Percentiles rank a stretch among this genome's conserved stretches.
phyloP scores from a whole-genome alignment of 1,284 basidiomycete genomes.

The Moesziomyces antarcticus region DNA sequence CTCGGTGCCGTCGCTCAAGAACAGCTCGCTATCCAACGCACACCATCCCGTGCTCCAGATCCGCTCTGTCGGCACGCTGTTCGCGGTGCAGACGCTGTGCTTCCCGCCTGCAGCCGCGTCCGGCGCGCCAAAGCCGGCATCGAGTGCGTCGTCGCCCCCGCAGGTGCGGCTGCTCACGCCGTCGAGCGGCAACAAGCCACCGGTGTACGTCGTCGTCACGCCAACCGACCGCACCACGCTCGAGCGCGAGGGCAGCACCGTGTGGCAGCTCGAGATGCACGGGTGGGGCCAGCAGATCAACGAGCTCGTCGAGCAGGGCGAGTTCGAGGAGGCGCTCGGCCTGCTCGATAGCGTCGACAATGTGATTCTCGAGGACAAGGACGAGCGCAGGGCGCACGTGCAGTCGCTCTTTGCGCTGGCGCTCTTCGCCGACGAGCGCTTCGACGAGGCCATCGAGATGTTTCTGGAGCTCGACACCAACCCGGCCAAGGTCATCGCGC shows the following conservation, averaged over 20 bases:
- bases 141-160: slow-evolving; percentile 21
- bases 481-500: slow-evolving; percentile 89
- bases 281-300: slow-evolving; percentile 85
- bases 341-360: slow-evolving; percentile 80
- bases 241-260: slow-evolving; percentile 68
- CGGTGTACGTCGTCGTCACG: slow-evolving; percentile 44
- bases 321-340: slow-evolving; percentile 83
- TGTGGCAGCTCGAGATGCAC: slow-evolving; percentile 81
- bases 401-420: slow-evolving; percentile 77
- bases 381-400: slow-evolving; percentile 55
- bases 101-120: slow-evolving; percentile 39
- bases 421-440: slow-evolving; percentile 78
- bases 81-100: slow-evolving; percentile 55
- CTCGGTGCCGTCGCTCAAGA: slow-evolving; percentile 42
- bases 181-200: slow-evolving; percentile 42
- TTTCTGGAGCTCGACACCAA: slow-evolving; percentile 90
- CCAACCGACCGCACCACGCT: slow-evolving; percentile 38
- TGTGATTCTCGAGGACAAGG: slow-evolving; percentile 74
- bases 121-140: not conserved
- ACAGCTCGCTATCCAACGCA: slow-evolving; percentile 35
- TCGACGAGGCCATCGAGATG: slow-evolving; percentile 82
- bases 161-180: slow-evolving; percentile 48
- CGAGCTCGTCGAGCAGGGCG: slow-evolving; percentile 78
- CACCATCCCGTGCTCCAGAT: slow-evolving; percentile 51
- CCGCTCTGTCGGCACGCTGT: slow-evolving; percentile 50